Evolutionary conservation across 2,329 filamentous ascomycete species (phyloP), one percentile per base, ranked within the genome.

Genomic region (Neurospora sp.): DNA sequence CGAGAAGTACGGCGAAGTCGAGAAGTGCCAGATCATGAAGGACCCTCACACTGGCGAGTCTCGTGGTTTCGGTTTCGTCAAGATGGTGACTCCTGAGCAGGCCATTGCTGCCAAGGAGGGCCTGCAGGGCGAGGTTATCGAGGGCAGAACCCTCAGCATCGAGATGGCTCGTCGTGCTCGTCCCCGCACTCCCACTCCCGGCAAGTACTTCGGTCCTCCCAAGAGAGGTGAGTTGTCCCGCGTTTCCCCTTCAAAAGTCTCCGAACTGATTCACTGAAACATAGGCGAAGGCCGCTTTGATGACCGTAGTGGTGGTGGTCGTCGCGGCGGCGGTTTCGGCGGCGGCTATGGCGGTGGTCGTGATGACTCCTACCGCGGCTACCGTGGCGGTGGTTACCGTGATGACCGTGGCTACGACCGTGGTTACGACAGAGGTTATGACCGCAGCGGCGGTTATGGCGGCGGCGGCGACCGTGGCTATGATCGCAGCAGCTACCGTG

Each of bases 21-120:
- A 98, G 84, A 98, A 96, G 84, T 98, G 95, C 85, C 96, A 97
- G 81, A 99, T 99, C 84, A 99, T 99, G 96, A 90, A 95, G 78
- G 96, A 99, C 79, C 96, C 96, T 73, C 96, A 99, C 82, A 96
- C 93, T 78, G 97, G 97, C 84, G 96, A 99, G 83, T 98, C 95
- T 76, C 96, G 96, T 82, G 96, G 96, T 75, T 99, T 99, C 75
- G 96, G 96, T 70, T 99, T 99, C 84, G 96, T 99, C 80, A 98
- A 99, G 86, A 98, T 99, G 95, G 90, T 93, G 72, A 96, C 93
- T 71, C 89, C 93, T 67, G 95, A 98, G 70, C 92, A 97, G 82
- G 96, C 96, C 74, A 96, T 99, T 81, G 94, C 96, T 75, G 96
- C 96, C 76, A 97, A 96, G 85, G 96, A 98, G 78, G 95, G 92